These are phyloP conservation scores for Candida smagusa DNA, from an alignment of 1,139 yeast genomes.

Conservation along the genomic window DNA sequence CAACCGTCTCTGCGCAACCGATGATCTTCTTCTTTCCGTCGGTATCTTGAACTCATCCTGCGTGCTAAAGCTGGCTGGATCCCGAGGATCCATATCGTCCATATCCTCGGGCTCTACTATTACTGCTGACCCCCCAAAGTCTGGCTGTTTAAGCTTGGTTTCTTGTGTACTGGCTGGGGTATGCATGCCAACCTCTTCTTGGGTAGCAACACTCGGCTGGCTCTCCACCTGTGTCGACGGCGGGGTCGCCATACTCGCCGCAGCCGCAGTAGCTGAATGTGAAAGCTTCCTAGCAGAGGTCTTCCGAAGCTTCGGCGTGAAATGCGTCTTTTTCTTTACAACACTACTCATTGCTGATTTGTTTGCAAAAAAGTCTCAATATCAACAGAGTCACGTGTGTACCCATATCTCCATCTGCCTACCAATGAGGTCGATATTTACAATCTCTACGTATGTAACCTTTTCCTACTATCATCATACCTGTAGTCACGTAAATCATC, in stretches of 20 bases:
- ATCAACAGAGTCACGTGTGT: conserved; percentile 1
- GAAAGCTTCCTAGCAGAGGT: conserved; percentile 20
- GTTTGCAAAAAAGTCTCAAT: not conserved
- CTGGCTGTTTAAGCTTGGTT: conserved; percentile 3
- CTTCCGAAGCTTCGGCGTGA: conserved; percentile 37
- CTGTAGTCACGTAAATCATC: too few relatives aligned
- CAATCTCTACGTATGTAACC: too few relatives aligned
- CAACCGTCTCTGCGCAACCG: conserved; percentile 33
- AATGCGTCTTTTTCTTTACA: conserved; percentile 42
- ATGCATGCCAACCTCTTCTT: conserved; percentile 1
- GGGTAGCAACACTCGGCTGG: conserved; percentile 3
- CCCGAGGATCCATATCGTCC: conserved; percentile 32
- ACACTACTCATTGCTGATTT: conserved; percentile 45
- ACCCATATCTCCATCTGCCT: not conserved
- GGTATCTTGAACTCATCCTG: conserved; percentile 25
- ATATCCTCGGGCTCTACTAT: conserved; percentile 10
- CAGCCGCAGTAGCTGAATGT: conserved; percentile 13
- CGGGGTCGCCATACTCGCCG: conserved; percentile 16
- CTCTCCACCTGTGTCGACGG: conserved; percentile 17
- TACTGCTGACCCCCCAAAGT: conserved; percentile 3
- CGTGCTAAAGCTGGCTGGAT: conserved; percentile 11
- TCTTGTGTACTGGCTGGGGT: conserved; percentile 12
- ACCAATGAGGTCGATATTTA: too few relatives aligned
- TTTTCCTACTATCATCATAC: too few relatives aligned
- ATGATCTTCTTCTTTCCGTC: conserved; percentile 21